Base-by-base conservation (phyloP, 2,329 filamentous ascomycete species). In the Trichophyton rubrum region DNA sequence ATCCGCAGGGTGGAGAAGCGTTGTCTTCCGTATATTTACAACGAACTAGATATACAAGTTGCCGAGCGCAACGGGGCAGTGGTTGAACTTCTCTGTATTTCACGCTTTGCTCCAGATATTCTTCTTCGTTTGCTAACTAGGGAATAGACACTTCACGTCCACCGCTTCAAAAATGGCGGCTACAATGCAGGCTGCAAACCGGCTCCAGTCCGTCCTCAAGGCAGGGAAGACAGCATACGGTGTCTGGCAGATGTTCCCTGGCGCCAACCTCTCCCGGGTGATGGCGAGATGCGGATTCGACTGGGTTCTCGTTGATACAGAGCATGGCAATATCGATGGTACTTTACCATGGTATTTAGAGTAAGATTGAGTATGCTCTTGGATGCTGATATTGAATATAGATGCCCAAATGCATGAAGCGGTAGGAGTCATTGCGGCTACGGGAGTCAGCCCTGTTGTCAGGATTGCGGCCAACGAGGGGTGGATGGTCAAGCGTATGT, bases 401-500 rank as follows among this genome's bases (percentile, higher is more conserved):
- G 78, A 80, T 64, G 73, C 71, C 56, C 72, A 76, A 63, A 83
- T 82, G 80, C 80, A 82, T 64, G 79, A 82, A 67, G 76, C 78
- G 56, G 78, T 82, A 9, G 78, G 77, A 45, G 76, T 75, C 7
- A 73, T 78, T 63, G 72, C 74, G 8, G 68, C 70, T 17, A 70
- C 69, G 53, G 73, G 74, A 22, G 73, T 74, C 41, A 77, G 74
- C 62, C 75, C 75, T 1, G 72, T 78, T 59, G 75, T 78, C 20
- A 70, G 73, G 58, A 78, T 84, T 47, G 75, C 80, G 13, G 80
- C 79, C 27, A 82, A 82, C 60, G 80, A 84, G 70, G 75, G 78
- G 56, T 84, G 80, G 81, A 82, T 83, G 80, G 80, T 84, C 61
- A 84, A 85, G 68, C 73, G 82, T 76, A 68, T 61, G 72, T 38